Conservation (phyloP, 768 basidiomycete genomes). For the Exidia glandulosa region DNA sequence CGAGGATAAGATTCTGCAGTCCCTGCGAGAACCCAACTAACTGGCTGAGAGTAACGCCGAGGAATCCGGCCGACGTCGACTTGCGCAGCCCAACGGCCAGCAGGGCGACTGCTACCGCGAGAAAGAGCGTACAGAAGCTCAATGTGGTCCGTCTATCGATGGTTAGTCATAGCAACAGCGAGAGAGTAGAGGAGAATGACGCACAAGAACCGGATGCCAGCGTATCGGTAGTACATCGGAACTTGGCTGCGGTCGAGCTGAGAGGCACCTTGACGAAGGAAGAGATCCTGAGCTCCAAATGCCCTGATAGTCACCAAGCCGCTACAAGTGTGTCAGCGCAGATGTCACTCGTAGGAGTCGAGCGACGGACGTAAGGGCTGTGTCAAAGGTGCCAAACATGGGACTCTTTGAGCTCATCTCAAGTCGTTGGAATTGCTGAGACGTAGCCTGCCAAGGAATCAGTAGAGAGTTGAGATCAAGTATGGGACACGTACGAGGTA, state of each 20-base stretch:
- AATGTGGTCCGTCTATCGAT: background rate
- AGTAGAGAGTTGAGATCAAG: background rate
- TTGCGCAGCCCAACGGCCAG: slow-evolving; percentile 3
- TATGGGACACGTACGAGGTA: slow-evolving; percentile 1
- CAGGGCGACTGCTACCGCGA: background rate
- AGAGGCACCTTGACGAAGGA: background rate
- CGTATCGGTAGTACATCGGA: slow-evolving; percentile 5
- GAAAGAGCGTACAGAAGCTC: slow-evolving; percentile 1
- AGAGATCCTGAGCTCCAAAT: slow-evolving; percentile 2
- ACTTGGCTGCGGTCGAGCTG: slow-evolving; percentile 3
- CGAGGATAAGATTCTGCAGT: slow-evolving; percentile 1
- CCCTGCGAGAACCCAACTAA: background rate
- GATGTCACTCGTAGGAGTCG: background rate
- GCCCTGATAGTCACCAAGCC: slow-evolving; percentile 1
- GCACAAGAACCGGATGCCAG: slow-evolving; percentile 4
- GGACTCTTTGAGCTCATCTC: slow-evolving; percentile 5
- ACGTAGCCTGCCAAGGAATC: background rate
- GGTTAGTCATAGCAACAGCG: background rate
- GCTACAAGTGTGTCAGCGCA: background rate
- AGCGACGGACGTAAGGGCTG: background rate
- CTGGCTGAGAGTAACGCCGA: slow-evolving; percentile 2
- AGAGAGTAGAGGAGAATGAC: background rate
- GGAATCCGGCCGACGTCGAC: background rate
- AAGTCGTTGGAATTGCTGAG: slow-evolving; percentile 1
- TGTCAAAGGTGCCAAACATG: slow-evolving; percentile 1